These are phyloP conservation scores for Clavariopsis aquatica DNA, from an alignment of 495 filamentous ascomycete species.

Conservation along the genomic window DNA sequence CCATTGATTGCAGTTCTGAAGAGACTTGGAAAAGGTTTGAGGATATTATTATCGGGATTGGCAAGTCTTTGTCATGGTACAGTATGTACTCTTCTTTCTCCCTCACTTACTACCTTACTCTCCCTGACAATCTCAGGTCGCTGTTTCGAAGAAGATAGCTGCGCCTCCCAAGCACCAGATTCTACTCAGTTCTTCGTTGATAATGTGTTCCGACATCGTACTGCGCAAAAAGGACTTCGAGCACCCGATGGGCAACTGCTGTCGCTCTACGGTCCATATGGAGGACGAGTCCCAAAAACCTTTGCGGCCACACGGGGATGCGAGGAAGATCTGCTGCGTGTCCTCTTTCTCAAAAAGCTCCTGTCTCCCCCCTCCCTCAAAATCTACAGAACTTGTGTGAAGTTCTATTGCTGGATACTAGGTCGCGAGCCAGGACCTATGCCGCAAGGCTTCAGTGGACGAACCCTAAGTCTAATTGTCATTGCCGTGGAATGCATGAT, in stretches of 20 bases:
- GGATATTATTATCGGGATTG: neutral
- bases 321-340: conserved; percentile 2
- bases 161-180: conserved; percentile 1
- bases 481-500: conserved; percentile 7
- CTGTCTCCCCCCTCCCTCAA: neutral
- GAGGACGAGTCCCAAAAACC: neutral
- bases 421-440: neutral
- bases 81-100: conserved; percentile 8
- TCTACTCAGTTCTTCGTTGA: conserved; percentile 8
- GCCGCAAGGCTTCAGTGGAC: neutral
- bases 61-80: neutral
- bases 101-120: neutral
- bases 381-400: neutral
- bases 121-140: conserved; percentile 12
- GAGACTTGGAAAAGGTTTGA: neutral
- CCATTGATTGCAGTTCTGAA: neutral
- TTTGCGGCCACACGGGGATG: neutral
- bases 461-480: conserved; percentile 5
- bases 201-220: neutral
- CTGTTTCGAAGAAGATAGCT: neutral
- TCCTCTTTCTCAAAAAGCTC: conserved; percentile 2
- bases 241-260: conserved; percentile 1
- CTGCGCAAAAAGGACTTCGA: neutral
- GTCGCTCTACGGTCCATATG: conserved; percentile 4
- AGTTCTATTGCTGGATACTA: neutral